phyloP scores from a whole-genome alignment of 495 filamentous ascomycete genomes.

The Glutinoglossum americanum region DNA sequence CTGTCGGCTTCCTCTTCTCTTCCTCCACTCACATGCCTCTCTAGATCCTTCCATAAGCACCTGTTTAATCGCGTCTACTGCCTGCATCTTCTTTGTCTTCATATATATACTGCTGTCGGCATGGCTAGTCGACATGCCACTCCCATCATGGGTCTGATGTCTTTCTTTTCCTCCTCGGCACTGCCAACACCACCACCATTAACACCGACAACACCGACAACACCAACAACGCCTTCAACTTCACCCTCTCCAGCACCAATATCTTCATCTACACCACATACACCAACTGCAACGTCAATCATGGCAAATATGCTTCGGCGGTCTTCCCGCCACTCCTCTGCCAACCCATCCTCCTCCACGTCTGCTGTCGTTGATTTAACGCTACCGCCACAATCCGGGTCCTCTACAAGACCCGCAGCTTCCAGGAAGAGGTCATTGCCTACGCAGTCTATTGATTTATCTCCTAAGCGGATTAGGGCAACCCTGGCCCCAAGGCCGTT shows the following conservation, averaged over 20 bases:
- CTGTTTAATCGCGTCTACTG: not conserved
- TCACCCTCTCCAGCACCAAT: not conserved
- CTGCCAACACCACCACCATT: not conserved
- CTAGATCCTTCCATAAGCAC: not conserved
- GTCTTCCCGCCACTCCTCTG: not conserved
- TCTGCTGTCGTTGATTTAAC: not conserved
- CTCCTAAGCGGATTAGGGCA: constrained; percentile 1
- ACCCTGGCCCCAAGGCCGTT: not conserved
- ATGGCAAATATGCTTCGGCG: not conserved
- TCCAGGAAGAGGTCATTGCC: not conserved
- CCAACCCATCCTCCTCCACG: not conserved
- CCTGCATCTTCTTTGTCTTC: not conserved
- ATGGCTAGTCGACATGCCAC: not conserved
- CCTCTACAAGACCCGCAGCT: not conserved
- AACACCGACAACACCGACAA: not conserved
- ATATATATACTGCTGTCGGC: not conserved
- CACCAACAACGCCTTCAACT: not conserved
- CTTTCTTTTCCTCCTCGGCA: constrained; percentile 1
- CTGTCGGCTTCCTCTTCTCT: not conserved
- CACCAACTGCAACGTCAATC: constrained; percentile 6
- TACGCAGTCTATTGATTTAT: not conserved
- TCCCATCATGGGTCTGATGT: not conserved
- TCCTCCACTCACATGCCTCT: not conserved
- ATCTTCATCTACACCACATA: constrained; percentile 6
- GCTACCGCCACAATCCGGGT: not conserved